Evolutionary conservation across 257 asterid species (phyloP), one percentile per base, ranked within the genome.

Genomic region (Solanum pennellii): DNA sequence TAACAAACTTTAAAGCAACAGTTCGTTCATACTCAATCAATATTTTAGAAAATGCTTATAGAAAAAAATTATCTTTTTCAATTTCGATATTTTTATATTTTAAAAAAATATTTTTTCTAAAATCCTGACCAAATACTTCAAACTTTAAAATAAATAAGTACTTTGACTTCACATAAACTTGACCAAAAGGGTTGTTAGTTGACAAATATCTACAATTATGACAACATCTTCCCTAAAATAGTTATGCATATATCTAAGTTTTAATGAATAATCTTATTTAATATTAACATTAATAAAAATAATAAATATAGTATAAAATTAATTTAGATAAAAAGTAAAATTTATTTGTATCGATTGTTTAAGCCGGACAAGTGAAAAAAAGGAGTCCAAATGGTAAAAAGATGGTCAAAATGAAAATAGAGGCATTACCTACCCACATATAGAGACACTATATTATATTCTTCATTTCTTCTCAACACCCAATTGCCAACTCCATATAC

Each of bases 401-500:
- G 35, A 76, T 23, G 13, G 62, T 80, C 29, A 80, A 80, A 80
- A 29, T 82, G 12, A 2, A 69, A 47, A 80, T 3, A 73, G 9
- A 23, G 72, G 49, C 88, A n/a, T 3, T 59, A 76, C 86, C 82
- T n/a, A 85, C 83, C 83, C 33, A n/a, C 52, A 31, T 9, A 69
- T 65, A 80, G 42, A 62, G 42, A 41, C 15, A 60, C 29, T 9
- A 86, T 68, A 83, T 29, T 27, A 80, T 80, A 80, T 29, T 75
- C 59, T 47, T 42, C 47, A 42, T 42, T 42, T 44, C 49, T 86
- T 42, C 35, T 66, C 69, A 75, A 68, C 86, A 52, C 41, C 45
- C 33, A 89, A 69, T 68, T 80, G 88, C 73, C 90, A 86, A 86
- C 84, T 44, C 25, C 66, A 59, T 59, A 10, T 21, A 44, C 65